A percentile compares a stretch with the other conserved stretches of the same genome.
Evolutionary conservation across 2,329 filamentous ascomycete genomes (phyloP).

Genomic region (Microsporum audouinii): DNA sequence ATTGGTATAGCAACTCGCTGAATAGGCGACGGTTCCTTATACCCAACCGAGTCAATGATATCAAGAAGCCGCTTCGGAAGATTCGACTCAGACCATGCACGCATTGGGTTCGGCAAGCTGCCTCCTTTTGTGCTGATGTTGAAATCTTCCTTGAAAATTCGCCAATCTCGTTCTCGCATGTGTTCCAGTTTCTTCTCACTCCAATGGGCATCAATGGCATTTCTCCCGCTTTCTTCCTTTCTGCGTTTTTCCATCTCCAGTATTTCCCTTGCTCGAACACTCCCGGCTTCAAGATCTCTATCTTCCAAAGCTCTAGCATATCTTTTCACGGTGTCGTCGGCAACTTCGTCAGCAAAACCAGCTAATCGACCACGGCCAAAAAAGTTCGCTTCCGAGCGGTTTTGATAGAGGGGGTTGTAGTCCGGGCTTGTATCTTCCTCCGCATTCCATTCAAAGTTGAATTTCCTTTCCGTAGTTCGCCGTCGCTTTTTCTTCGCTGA

Average conservation of each 20-base stretch:
- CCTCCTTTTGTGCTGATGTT: conserved; percentile 93
- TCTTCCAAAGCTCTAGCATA: conserved; percentile 61
- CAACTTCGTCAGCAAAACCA: conserved; percentile 51
- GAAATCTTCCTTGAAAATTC: conserved; percentile 99
- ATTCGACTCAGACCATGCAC: conserved; percentile 76
- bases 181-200: conserved; percentile 82
- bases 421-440: conserved; percentile 84
- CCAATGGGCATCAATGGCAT: conserved; percentile 84
- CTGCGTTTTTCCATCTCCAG: conserved; percentile 74
- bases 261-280: conserved; percentile 63
- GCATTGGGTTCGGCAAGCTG: conserved; percentile 88
- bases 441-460: conserved; percentile 96
- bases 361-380: conserved; percentile 57
- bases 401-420: conserved; percentile 69
- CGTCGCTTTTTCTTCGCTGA: conserved; percentile 93
- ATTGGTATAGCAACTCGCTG: conserved; percentile 94
- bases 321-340: conserved; percentile 41
- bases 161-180: conserved; percentile 97
- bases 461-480: conserved; percentile 88
- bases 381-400: conserved; percentile 55
- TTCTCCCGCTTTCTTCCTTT: conserved; percentile 59
- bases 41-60: conserved; percentile 74
- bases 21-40: conserved; percentile 81
- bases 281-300: conserved; percentile 64
- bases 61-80: conserved; percentile 67